phyloP scores from a whole-genome alignment of 108 stramenopile genomes.

The Cyclotella sp. region DNA sequence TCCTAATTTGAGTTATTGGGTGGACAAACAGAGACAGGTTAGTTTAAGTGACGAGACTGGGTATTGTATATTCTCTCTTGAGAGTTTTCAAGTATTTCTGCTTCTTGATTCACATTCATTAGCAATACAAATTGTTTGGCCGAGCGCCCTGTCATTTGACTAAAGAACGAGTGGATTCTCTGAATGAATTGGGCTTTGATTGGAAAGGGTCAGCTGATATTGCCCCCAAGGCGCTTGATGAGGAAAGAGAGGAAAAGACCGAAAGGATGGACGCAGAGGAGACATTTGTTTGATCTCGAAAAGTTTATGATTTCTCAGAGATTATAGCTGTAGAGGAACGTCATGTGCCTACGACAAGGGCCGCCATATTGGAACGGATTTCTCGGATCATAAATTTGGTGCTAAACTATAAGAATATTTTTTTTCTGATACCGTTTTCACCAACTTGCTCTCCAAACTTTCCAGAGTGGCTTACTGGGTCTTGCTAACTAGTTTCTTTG shows the following conservation, averaged over 20 bases:
- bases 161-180: conserved; percentile 10
- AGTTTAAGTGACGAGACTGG: neutral
- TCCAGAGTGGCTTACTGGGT: no score
- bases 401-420: no score
- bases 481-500: no score
- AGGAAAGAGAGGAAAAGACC: neutral
- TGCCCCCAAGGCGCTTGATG: neutral
- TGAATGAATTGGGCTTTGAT: conserved; percentile 25
- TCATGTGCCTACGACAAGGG: no score
- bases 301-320: no score
- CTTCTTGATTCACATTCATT: neutral
- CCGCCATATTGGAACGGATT: no score
- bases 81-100: neutral
- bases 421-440: no score
- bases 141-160: conserved; percentile 21
- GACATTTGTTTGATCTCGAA: neutral
- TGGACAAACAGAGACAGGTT: conserved; percentile 26
- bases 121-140: conserved; percentile 31
- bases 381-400: no score
- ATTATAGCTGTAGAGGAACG: no score
- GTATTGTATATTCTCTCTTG: neutral
- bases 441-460: no score
- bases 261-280: neutral
- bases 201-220: conserved; percentile 1
- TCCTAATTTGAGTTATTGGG: conserved; percentile 33